phyloP scores from a whole-genome alignment of 108 stramenopile species.

The Stephanodiscus minutulus region DNA sequence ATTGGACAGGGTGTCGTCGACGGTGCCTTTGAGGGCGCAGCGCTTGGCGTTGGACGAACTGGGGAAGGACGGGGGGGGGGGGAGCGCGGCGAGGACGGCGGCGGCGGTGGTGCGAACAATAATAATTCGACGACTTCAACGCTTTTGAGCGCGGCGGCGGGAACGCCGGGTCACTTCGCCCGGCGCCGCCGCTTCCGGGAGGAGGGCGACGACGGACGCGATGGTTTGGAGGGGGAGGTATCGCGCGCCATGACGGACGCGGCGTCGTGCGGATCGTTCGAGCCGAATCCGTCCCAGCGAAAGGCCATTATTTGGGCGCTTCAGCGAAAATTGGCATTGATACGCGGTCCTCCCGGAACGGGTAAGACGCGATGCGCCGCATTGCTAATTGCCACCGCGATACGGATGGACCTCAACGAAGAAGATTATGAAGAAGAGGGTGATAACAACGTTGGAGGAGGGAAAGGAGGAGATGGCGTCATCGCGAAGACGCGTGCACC shows the following conservation, averaged over 20 bases:
- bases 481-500: not conserved
- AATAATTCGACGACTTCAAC: slow-evolving; percentile 7
- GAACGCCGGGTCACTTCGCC: slow-evolving; percentile 22
- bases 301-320: slow-evolving; percentile 62
- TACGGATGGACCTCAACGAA: slow-evolving; percentile 38
- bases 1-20: slow-evolving; percentile 55
- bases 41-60: slow-evolving; percentile 49
- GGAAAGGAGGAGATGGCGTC: slow-evolving; percentile 3
- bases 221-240: slow-evolving; percentile 39
- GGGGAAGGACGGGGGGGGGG: slow-evolving; percentile 46
- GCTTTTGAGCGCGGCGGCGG: slow-evolving; percentile 9
- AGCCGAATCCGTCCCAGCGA: slow-evolving; percentile 64
- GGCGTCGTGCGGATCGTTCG: slow-evolving; percentile 31
- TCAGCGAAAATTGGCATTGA: slow-evolving; percentile 36
- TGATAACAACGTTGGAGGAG: slow-evolving; percentile 1
- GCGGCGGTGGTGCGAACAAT: no score
- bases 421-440: not conserved
- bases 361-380: slow-evolving; percentile 58
- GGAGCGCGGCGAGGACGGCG: slow-evolving; percentile 42
- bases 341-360: slow-evolving; percentile 67
- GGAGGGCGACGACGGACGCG: slow-evolving; percentile 1
- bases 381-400: slow-evolving; percentile 56
- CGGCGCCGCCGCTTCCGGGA: not conserved
- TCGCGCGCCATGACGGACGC: slow-evolving; percentile 28
- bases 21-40: slow-evolving; percentile 59